These are phyloP conservation scores for Venturia effusa DNA, from an alignment of 2,329 filamentous ascomycete species.

Conservation along the genomic window DNA sequence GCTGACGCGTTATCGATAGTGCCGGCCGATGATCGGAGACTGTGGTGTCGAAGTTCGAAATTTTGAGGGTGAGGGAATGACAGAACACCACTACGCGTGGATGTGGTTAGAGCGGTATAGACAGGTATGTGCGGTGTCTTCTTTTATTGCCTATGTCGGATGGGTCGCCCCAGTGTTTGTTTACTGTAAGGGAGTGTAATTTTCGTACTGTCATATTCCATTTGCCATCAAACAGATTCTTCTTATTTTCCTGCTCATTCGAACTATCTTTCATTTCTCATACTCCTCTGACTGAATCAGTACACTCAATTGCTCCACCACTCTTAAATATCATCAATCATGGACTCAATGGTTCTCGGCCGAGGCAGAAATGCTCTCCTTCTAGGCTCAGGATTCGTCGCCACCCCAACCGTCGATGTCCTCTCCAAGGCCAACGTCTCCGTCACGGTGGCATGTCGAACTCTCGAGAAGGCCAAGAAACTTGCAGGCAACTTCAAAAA, in stretches of 20 bases:
- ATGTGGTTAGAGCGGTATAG: neutral
- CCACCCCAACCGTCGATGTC: conserved; percentile 44
- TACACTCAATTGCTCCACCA: neutral
- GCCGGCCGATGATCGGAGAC: neutral
- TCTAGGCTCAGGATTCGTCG: conserved; percentile 41
- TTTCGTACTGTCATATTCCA: neutral
- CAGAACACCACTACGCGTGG: neutral
- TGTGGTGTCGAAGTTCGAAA: neutral
- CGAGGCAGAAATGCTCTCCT: conserved; percentile 32
- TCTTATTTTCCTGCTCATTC: neutral
- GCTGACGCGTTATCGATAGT: neutral
- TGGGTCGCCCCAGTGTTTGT: neutral
- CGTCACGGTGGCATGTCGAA: conserved; percentile 65
- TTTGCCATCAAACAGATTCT: neutral
- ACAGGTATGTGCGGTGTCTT: neutral
- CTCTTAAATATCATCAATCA: neutral
- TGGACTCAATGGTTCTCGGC: conserved; percentile 8
- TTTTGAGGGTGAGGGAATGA: neutral
- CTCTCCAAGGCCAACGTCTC: conserved; percentile 45
- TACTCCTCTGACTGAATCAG: neutral
- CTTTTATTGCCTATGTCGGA: neutral
- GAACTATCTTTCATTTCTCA: neutral
- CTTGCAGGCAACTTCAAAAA: conserved; percentile 60
- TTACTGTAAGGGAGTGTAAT: neutral
- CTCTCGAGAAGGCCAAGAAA: conserved; percentile 63